Conservation (phyloP, 345 rosid genomes). For the Acer campestre region DNA sequence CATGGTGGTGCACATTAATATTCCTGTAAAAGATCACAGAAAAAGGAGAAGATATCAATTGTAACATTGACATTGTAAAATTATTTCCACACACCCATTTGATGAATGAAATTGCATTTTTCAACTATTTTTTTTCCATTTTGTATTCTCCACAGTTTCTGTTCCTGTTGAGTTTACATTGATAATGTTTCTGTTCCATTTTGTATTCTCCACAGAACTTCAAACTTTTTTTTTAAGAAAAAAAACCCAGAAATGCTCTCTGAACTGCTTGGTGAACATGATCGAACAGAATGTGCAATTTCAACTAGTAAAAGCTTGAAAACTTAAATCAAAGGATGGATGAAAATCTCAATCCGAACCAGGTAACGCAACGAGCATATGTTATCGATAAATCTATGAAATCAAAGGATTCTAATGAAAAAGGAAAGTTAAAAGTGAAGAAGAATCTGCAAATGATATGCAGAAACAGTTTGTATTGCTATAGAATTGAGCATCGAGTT, state of each 20-base stretch:
- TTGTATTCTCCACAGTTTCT: background rate
- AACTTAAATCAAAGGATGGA: no score
- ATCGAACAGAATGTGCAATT: no score
- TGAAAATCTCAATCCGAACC: no score
- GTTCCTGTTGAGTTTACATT: background rate
- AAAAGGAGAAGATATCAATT: background rate
- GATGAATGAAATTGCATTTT: constrained; percentile 10
- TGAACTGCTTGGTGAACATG: no score
- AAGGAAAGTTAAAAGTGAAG: background rate
- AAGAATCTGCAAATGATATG: background rate
- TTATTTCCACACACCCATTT: background rate
- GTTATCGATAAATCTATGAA: background rate
- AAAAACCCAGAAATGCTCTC: no score
- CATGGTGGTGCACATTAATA: background rate
- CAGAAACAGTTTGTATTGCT: background rate
- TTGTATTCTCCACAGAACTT: no score
- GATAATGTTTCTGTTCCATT: background rate
- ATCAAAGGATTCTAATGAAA: background rate
- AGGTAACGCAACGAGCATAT: background rate
- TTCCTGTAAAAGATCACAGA: background rate
- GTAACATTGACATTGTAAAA: background rate
- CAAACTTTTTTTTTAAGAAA: no score
- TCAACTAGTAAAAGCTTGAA: no score
- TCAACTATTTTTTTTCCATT: background rate
- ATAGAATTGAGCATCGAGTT: background rate